These are phyloP conservation scores for Ambispora gerdemannii DNA, from an alignment of 192 early-diverging fungal species.

Conservation along the genomic window DNA sequence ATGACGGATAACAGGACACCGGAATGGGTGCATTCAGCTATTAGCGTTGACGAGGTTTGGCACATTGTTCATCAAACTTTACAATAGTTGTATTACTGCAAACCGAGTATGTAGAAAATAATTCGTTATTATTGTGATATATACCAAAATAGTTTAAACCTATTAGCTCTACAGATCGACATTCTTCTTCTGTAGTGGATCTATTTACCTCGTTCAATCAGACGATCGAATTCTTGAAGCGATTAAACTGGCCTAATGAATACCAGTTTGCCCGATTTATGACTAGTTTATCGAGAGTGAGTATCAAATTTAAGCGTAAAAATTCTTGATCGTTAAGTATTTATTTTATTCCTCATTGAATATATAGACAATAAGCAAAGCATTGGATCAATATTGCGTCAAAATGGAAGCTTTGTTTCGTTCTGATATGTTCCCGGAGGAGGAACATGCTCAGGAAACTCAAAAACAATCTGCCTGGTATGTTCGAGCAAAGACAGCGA, in stretches of 20 bases:
- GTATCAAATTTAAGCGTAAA: no score
- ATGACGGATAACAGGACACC: conserved; percentile 59
- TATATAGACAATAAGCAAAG: conserved; percentile 54
- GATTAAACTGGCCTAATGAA: conserved; percentile 62
- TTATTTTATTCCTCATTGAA: not conserved
- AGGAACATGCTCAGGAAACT: conserved; percentile 31
- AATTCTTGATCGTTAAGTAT: not conserved
- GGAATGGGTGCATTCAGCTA: conserved; percentile 68
- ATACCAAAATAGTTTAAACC: conserved; percentile 48
- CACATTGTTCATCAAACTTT: no score
- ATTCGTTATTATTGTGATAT: not conserved
- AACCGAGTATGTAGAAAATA: not conserved
- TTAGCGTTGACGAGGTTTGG: conserved; percentile 56
- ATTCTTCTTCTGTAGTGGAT: conserved; percentile 78
- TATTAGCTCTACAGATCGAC: conserved; percentile 47
- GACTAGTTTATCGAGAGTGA: conserved; percentile 64
- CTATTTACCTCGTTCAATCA: conserved; percentile 77
- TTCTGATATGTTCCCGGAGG: conserved; percentile 41
- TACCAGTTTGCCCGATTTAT: conserved; percentile 60
- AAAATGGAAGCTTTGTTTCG: conserved; percentile 48
- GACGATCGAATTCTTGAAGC: conserved; percentile 65
- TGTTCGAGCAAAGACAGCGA: conserved; percentile 39
- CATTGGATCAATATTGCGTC: conserved; percentile 60
- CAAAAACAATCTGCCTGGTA: conserved; percentile 41
- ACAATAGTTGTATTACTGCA: not conserved